phyloP scores from a whole-genome alignment of 1,284 basidiomycete species.

The Apiotrichum veenhuisii region DNA sequence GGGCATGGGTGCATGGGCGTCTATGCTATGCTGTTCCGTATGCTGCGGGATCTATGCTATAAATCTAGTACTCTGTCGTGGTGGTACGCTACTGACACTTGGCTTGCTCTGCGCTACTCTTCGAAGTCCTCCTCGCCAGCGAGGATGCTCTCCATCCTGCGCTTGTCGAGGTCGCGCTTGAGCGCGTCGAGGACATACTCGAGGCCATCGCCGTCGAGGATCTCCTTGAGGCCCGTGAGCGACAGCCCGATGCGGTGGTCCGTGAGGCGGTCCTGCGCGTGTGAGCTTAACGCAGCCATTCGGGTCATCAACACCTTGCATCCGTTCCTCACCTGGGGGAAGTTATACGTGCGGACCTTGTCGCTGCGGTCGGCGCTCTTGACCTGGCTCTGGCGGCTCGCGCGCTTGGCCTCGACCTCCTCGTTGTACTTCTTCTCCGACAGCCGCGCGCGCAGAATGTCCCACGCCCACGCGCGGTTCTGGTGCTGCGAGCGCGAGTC shows the following conservation, averaged over 20 bases:
- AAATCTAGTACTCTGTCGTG: not conserved
- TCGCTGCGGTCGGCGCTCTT: conserved; percentile 78
- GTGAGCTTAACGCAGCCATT: too few relatives aligned
- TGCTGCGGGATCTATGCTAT: not conserved
- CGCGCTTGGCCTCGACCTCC: conserved; percentile 68
- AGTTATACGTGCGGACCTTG: conserved; percentile 92
- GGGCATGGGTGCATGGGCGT: not conserved
- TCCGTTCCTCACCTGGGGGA: conserved; percentile 61
- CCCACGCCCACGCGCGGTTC: conserved; percentile 85
- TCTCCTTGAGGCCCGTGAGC: conserved; percentile 65
- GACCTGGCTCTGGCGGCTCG: conserved; percentile 66
- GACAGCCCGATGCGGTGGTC: conserved; percentile 83
- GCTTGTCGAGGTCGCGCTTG: conserved; percentile 61
- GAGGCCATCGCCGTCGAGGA: conserved; percentile 75
- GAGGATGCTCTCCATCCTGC: conserved; percentile 65
- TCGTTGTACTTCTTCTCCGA: conserved; percentile 70
- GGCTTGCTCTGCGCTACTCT: conserved; percentile 19
- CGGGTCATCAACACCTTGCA: too few relatives aligned
- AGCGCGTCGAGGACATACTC: conserved; percentile 58
- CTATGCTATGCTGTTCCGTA: not conserved
- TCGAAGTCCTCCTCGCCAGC: conserved; percentile 48
- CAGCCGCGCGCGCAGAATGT: conserved; percentile 74
- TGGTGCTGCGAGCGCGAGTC: conserved; percentile 93
- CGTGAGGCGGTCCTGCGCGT: conserved; percentile 82
- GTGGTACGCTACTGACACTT: not conserved